phyloP scores from a whole-genome alignment of 306 rosid genomes.

The Inga laurina region DNA sequence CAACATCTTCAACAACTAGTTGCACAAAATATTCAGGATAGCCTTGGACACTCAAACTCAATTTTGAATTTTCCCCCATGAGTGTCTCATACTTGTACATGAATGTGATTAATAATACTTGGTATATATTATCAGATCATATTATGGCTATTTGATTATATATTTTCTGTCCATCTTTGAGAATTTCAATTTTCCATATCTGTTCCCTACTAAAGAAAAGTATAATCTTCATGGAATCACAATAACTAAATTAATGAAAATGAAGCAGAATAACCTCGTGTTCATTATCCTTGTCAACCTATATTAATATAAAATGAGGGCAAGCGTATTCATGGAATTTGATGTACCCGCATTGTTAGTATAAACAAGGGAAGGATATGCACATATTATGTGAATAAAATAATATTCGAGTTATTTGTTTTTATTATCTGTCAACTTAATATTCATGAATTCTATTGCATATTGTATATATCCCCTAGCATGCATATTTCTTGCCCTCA shows the following conservation, averaged over 20 bases:
- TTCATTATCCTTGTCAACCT: background rate
- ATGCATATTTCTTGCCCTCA: background rate
- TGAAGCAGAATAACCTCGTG: background rate
- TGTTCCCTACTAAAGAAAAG: background rate
- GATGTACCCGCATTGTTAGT: background rate
- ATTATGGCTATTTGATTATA: background rate
- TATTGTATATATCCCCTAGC: no score
- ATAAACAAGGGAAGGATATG: no score
- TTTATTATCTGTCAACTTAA: no score
- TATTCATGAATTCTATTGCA: no score
- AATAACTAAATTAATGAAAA: no score
- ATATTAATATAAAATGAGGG: background rate
- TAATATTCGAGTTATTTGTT: no score
- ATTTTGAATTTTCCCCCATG: constrained; percentile 7
- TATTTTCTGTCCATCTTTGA: background rate
- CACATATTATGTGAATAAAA: no score
- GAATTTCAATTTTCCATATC: background rate
- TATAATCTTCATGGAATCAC: background rate
- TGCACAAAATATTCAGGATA: background rate
- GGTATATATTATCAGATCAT: background rate
- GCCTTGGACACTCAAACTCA: background rate
- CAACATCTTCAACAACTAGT: constrained; percentile 38
- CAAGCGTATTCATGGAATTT: background rate
- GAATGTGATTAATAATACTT: constrained; percentile 6
- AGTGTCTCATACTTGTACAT: constrained; percentile 24